Evolutionary conservation across 495 filamentous ascomycete species (phyloP), one percentile per base, ranked within the genome.

Genomic region (Talaromyces borbonicus): DNA sequence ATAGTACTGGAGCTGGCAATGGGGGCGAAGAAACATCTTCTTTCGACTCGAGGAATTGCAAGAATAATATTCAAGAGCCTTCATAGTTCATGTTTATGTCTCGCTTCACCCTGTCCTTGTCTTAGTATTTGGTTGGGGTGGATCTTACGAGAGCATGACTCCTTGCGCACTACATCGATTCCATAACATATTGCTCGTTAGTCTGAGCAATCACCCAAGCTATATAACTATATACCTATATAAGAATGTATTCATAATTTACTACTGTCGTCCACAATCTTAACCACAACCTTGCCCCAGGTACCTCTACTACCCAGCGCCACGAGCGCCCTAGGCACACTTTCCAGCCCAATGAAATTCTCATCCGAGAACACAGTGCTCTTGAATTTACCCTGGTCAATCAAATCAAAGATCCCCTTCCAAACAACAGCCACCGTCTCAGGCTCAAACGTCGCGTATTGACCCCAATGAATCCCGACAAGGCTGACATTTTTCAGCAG

Each of bases 231-330:
- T 29, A 38, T 38, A 19, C 16, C 4, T 24, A 37, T 2, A 5
- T 38, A 14, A 14, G 40, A 15, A 4, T 8, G 20, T 42, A 20
- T 7, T 37, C 31, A 46, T 47, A 39, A 48, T 22, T 41, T 69
- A 4, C 71, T 68, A 46, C 62, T 60, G 23, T 78, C 72, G 48
- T 89, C 83, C n/a, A 83, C 78, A 20, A 97, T 73, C 62, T 85
- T 84, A 2, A 96, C 84, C 1, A 97, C 87, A 1, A 96, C 90
- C 74, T 97, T 97, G 0, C 90, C 90, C 90, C 90, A 97, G 0
- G 87, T 95, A 53, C 83, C 87, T 36, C 90, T 68, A 12, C 75
- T 74, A 0, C 85, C 90, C 30, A 97, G 66, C 12, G 82, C 81
- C 57, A 81, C 68, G 55, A 97, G 62, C 0, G 90, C 90, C 45